phyloP scores from a whole-genome alignment of 331 rosid genomes.

The Dryas integrifolia region DNA sequence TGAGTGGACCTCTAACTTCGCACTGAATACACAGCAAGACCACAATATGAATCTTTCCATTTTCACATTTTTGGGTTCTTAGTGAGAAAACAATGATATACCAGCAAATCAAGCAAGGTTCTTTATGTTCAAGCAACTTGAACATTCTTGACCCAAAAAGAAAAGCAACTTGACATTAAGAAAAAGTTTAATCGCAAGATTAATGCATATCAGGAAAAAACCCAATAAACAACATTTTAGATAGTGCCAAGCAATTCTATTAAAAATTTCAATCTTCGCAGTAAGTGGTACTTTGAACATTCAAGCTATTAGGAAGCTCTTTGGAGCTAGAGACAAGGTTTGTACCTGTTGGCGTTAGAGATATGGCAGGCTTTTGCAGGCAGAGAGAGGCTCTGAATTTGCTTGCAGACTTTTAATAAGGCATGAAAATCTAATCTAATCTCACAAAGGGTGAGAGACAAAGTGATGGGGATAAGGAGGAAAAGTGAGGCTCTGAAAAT shows the following conservation, averaged over 20 bases:
- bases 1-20: neutral
- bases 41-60: neutral
- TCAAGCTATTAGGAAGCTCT: neutral
- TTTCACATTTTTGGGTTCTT: constrained; percentile 13
- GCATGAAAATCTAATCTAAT: constrained; percentile 5
- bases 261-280: constrained; percentile 4
- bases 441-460: constrained; percentile 1
- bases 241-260: neutral
- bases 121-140: neutral
- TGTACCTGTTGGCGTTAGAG: constrained; percentile 3
- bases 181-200: neutral
- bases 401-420: neutral
- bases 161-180: neutral
- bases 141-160: neutral
- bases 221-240: neutral
- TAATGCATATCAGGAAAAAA: neutral
- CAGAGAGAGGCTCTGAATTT: neutral
- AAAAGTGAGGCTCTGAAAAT: constrained; percentile 15
- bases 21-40: constrained; percentile 17
- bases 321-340: neutral
- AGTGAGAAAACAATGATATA: neutral
- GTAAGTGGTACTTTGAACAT: neutral
- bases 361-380: constrained; percentile 6
- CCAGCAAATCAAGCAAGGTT: neutral
- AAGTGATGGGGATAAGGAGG: constrained; percentile 13